A percentile compares a stretch with the other conserved stretches of the same genome.
Evolutionary conservation across 768 basidiomycete species (phyloP).

Genomic region (Grammothele lineata): DNA sequence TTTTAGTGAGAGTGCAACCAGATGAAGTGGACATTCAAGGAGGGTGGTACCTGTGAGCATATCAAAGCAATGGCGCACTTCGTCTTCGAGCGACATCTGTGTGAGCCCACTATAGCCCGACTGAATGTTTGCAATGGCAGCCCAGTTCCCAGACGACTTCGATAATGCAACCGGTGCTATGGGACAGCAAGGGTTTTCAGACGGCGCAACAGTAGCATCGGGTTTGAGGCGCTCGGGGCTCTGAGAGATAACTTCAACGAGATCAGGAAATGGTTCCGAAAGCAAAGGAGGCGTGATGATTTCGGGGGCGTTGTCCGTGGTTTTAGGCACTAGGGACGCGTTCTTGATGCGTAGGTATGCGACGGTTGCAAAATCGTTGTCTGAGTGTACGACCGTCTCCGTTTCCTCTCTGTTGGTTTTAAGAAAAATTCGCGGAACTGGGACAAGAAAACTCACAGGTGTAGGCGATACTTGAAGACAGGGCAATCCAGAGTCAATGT

Average conservation of each 20-base stretch:
- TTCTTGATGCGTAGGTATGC: slow-evolving; percentile 82
- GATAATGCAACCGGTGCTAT: not conserved
- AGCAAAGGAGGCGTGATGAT: slow-evolving; percentile 49
- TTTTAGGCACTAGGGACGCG: slow-evolving; percentile 61
- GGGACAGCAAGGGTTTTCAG: too few species aligned
- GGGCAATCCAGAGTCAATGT: slow-evolving; percentile 88
- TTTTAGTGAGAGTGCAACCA: too few species aligned
- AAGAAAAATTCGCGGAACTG: not conserved
- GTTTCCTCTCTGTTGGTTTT: slow-evolving; percentile 42
- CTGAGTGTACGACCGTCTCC: slow-evolving; percentile 73
- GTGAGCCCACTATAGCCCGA: slow-evolving; percentile 10
- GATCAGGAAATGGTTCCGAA: slow-evolving; percentile 35
- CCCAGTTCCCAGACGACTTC: slow-evolving; percentile 54
- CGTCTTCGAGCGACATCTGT: slow-evolving; percentile 55
- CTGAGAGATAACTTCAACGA: slow-evolving; percentile 12
- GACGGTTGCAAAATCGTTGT: slow-evolving; percentile 83
- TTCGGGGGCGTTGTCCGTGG: slow-evolving; percentile 4
- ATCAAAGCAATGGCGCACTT: slow-evolving; percentile 67
- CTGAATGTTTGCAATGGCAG: slow-evolving; percentile 60
- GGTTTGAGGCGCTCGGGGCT: too few species aligned
- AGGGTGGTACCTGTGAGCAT: slow-evolving; percentile 48
- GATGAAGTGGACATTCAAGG: not conserved
- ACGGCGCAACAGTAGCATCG: too few species aligned
- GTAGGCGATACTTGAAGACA: slow-evolving; percentile 74
- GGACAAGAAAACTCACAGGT: slow-evolving; percentile 45